phyloP scores from a whole-genome alignment of 108 stramenopile genomes.

The Epithemia pelagica region DNA sequence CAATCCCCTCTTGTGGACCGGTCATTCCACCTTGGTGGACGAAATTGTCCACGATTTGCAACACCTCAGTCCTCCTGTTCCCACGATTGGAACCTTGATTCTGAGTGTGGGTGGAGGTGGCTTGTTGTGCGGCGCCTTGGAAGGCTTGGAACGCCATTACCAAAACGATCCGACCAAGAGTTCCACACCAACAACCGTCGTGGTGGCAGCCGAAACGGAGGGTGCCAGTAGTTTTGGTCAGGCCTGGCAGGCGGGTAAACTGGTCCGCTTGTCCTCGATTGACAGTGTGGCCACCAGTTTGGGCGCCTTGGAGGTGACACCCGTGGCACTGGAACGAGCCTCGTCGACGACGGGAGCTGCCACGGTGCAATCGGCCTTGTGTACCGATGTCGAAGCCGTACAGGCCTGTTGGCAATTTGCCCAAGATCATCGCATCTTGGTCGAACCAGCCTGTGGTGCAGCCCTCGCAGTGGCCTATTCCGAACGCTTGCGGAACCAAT shows the following conservation, averaged over 20 bases:
- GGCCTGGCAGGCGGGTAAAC: conserved; percentile 31
- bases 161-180: conserved; percentile 10
- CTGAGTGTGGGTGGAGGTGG: conserved; percentile 90
- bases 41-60: conserved; percentile 57
- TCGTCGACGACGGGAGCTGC: conserved; percentile 25
- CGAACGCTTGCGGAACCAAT: conserved; percentile 43
- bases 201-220: conserved; percentile 81
- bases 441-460: conserved; percentile 92
- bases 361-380: conserved; percentile 48
- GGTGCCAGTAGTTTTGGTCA: conserved; percentile 80
- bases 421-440: conserved; percentile 75
- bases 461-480: conserved; percentile 74
- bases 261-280: conserved; percentile 52
- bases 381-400: conserved; percentile 79
- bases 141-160: conserved; percentile 53
- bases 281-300: conserved; percentile 76
- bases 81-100: conserved; percentile 62
- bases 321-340: conserved; percentile 61
- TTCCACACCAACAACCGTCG: conserved; percentile 17
- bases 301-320: conserved; percentile 76
- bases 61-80: neutral
- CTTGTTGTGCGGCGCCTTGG: conserved; percentile 70
- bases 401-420: conserved; percentile 72
- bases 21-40: conserved; percentile 79
- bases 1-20: conserved; percentile 83